A percentile compares a stretch with the other conserved stretches of the same genome.
Conservation (phyloP, 2,329 filamentous ascomycete species). For the Botrytis squamosa region DNA sequence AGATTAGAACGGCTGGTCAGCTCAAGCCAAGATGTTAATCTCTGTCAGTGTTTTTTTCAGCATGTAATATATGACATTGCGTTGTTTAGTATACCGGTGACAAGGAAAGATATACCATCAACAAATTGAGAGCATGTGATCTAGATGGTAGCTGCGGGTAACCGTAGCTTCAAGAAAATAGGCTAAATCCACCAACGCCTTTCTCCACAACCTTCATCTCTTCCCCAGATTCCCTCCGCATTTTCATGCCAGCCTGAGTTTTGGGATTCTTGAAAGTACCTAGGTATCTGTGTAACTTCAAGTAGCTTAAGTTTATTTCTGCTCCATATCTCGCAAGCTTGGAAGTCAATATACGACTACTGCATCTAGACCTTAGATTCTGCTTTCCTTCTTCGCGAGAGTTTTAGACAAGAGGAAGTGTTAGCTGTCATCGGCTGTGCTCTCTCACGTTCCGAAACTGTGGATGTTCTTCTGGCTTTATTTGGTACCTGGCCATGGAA, state of each 20-base stretch:
- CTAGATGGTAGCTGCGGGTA: background rate
- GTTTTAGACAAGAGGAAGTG: background rate
- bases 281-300: background rate
- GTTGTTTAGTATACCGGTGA: background rate
- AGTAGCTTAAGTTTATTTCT: background rate
- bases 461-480: background rate
- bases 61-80: too few species aligned
- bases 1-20: background rate
- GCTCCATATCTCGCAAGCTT: background rate
- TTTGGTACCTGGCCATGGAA: background rate
- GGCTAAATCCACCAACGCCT: conserved; percentile 7
- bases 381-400: background rate
- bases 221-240: conserved; percentile 17
- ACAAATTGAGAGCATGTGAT: background rate
- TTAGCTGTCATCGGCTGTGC: background rate
- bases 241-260: background rate
- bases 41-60: background rate
- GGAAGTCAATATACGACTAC: background rate
- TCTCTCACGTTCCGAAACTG: background rate
- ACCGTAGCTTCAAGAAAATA: background rate
- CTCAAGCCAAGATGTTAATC: background rate
- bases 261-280: background rate
- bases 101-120: background rate
- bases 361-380: background rate
- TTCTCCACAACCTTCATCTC: conserved; percentile 3